Percentiles rank a stretch among this genome's conserved stretches.
Conservation (phyloP, 176 grass and related monocot genomes). For the Carex pumila region DNA sequence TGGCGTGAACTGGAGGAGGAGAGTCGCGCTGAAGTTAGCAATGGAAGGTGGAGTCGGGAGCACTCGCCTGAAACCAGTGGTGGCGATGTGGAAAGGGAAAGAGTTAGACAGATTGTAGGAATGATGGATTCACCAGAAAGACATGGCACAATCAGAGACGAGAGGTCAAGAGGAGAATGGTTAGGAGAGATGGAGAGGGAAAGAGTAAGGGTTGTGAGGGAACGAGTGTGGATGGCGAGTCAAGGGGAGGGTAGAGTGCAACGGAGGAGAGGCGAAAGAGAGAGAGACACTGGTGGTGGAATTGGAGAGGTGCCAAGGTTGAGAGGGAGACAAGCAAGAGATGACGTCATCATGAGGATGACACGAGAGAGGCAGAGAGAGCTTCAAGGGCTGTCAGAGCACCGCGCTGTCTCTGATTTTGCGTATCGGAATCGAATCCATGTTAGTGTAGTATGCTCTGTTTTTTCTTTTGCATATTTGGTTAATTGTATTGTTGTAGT, state of each 20-base stretch:
- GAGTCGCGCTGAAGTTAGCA: constrained; percentile 22
- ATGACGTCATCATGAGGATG: constrained; percentile 35
- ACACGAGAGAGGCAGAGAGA: constrained; percentile 62
- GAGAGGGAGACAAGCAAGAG: constrained; percentile 16
- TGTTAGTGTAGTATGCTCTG: constrained; percentile 25
- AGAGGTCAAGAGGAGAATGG: constrained; percentile 25
- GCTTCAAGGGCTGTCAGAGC: constrained; percentile 77
- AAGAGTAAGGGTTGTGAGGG: constrained; percentile 54
- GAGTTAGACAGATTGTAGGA: constrained; percentile 69
- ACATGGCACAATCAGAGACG: not conserved
- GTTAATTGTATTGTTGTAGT: not conserved
- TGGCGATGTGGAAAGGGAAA: constrained; percentile 16
- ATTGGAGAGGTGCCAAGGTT: not conserved
- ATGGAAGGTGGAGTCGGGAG: constrained; percentile 27
- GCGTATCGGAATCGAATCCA: constrained; percentile 67
- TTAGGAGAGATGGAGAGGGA: constrained; percentile 60
- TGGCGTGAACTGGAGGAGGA: constrained; percentile 40
- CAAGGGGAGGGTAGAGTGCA: not conserved
- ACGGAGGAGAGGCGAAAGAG: not conserved
- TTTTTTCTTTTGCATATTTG: not conserved
- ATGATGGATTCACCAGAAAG: constrained; percentile 33
- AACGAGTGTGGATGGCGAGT: constrained; percentile 49
- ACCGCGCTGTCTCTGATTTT: constrained; percentile 59
- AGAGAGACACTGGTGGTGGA: not conserved
- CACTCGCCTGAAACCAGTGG: constrained; percentile 22